These are phyloP conservation scores for Neurospora sp. DNA, from an alignment of 495 filamentous ascomycete genomes.

Conservation along the genomic window DNA sequence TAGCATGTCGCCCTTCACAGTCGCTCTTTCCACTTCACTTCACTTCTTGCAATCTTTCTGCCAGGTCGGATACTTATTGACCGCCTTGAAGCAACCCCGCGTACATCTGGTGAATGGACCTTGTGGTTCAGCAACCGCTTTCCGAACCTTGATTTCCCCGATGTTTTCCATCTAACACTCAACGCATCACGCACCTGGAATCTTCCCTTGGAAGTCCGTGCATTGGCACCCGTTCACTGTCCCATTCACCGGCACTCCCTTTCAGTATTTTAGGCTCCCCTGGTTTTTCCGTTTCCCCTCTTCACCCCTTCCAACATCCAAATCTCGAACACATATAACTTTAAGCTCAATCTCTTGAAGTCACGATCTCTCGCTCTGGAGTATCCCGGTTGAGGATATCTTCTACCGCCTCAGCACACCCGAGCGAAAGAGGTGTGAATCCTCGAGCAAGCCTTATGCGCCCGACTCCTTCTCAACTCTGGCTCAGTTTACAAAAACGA, in stretches of 20 bases:
- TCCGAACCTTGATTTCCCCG: not conserved
- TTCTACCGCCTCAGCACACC: not conserved
- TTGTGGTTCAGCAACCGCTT: not conserved
- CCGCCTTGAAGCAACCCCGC: not conserved
- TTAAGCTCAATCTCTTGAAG: not conserved
- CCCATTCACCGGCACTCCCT: not conserved
- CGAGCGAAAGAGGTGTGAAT: not conserved
- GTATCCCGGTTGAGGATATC: not conserved
- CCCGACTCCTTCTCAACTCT: not conserved
- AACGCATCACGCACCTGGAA: not conserved
- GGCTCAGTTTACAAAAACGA: not conserved
- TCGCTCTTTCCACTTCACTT: not conserved
- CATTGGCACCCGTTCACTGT: not conserved
- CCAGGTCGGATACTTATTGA: not conserved
- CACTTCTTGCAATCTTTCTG: not conserved
- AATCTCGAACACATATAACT: not conserved
- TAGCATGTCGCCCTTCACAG: not conserved
- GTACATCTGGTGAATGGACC: not conserved
- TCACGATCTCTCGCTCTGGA: not conserved
- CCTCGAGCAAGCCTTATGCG: not conserved
- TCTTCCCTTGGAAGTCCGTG: not conserved
- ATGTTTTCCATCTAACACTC: not conserved
- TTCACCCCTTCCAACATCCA: not conserved
- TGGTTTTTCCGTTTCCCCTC: not conserved
- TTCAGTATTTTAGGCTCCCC: not conserved